A percentile compares a stretch with the other conserved stretches of the same genome.
Evolutionary conservation across 441 rosid species (phyloP).

Genomic region (Omphalea diandra): DNA sequence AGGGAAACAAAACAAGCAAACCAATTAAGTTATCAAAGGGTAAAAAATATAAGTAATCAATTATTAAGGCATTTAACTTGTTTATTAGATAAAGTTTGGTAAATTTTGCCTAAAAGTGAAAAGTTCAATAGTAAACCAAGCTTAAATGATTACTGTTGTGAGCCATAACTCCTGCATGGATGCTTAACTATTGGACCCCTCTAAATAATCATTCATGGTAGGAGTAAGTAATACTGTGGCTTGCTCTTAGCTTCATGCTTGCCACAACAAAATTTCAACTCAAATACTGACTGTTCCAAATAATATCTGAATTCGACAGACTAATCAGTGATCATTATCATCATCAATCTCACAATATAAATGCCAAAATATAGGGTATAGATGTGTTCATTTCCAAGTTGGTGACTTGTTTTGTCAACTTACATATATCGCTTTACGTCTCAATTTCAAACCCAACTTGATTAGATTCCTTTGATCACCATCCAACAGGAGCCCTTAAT

Average conservation of each 20-base stretch:
- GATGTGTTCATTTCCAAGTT: constrained; percentile 19
- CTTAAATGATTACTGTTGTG: too few relatives aligned
- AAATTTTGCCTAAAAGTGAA: too few relatives aligned
- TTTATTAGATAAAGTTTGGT: too few relatives aligned
- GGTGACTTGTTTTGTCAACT: constrained; percentile 29
- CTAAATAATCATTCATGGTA: too few relatives aligned
- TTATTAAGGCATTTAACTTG: too few relatives aligned
- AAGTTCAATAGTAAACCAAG: too few relatives aligned
- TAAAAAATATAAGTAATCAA: too few relatives aligned
- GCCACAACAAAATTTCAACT: not conserved
- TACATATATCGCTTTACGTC: constrained; percentile 2
- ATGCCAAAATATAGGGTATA: constrained; percentile 12
- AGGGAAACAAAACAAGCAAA: too few relatives aligned
- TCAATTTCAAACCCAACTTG: constrained; percentile 18
- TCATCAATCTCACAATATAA: not conserved
- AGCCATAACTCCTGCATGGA: too few relatives aligned
- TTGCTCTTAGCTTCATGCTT: not conserved
- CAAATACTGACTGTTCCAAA: not conserved
- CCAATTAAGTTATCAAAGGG: too few relatives aligned
- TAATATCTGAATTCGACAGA: not conserved
- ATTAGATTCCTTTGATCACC: constrained; percentile 12
- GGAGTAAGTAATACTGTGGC: not conserved
- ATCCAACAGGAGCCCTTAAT: not conserved
- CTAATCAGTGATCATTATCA: not conserved
- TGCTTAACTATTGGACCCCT: not conserved